A percentile compares a stretch with the other conserved stretches of the same genome.
phyloP scores from a whole-genome alignment of 2,329 filamentous ascomycete species.

The Calonectria pauciramosa region DNA sequence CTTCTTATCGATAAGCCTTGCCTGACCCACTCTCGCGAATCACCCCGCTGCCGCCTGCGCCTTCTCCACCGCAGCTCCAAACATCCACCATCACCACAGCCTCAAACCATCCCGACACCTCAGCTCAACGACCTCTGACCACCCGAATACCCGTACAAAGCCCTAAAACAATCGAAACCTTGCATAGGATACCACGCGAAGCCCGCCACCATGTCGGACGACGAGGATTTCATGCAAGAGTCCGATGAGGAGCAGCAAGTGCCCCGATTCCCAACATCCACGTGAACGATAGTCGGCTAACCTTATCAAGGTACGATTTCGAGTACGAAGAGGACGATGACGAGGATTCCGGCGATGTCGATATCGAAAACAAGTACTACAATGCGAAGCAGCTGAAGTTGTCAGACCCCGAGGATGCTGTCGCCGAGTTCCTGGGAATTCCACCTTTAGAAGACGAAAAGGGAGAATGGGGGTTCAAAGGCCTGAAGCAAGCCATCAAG shows the following conservation, averaged over 20 bases:
- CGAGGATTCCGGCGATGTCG: slow-evolving; percentile 88
- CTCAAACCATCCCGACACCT: not conserved
- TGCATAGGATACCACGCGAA: too few species aligned
- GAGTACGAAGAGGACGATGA: slow-evolving; percentile 96
- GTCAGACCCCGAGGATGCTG: slow-evolving; percentile 87
- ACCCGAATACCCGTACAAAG: not conserved
- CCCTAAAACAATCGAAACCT: not conserved
- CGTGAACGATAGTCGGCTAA: slow-evolving; percentile 34
- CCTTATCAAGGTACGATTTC: slow-evolving; percentile 81
- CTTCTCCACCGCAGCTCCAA: slow-evolving; percentile 42
- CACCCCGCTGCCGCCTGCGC: slow-evolving; percentile 41
- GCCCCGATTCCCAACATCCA: not conserved
- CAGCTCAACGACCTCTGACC: not conserved
- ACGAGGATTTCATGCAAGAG: slow-evolving; percentile 64
- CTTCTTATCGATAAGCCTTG: slow-evolving; percentile 41
- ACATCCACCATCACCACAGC: slow-evolving; percentile 26
- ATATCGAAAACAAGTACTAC: slow-evolving; percentile 99
- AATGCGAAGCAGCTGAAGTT: slow-evolving; percentile 98
- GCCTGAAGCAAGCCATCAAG: slow-evolving; percentile 97
- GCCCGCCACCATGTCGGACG: slow-evolving; percentile 61
- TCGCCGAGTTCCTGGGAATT: slow-evolving; percentile 92
- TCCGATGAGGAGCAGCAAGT: slow-evolving; percentile 61
- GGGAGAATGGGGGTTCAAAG: slow-evolving; percentile 99
- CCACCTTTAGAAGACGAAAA: slow-evolving; percentile 89
- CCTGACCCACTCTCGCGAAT: slow-evolving; percentile 8